These are phyloP conservation scores for Coemansia sp. DNA, from an alignment of 192 early-diverging fungal species.

Conservation along the genomic window DNA sequence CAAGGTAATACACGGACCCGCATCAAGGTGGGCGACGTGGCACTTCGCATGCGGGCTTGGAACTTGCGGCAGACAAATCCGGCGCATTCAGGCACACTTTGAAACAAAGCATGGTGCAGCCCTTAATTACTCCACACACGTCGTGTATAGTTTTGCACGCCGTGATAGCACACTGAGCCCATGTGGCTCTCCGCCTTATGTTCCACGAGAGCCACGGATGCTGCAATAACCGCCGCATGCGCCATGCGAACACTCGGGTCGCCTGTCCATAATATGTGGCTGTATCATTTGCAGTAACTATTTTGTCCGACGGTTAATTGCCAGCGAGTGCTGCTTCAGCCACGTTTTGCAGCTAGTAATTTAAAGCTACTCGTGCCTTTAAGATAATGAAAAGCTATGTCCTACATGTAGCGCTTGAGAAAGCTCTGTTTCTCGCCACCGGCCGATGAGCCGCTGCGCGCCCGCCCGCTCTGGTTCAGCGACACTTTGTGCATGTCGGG, in stretches of 20 bases:
- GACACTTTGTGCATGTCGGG: constrained; percentile 50
- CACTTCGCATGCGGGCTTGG: neutral
- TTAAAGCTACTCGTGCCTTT: neutral
- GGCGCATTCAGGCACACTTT: neutral
- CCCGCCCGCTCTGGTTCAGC: constrained; percentile 24
- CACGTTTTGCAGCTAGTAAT: neutral
- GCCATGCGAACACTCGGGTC: neutral
- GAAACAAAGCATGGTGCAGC: neutral
- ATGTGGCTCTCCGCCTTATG: constrained; percentile 1
- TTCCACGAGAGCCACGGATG: neutral
- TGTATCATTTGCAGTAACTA: neutral
- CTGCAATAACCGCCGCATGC: neutral
- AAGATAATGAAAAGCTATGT: neutral
- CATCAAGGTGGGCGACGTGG: neutral
- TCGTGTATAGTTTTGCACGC: neutral
- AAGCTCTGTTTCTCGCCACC: constrained; percentile 25
- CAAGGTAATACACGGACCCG: neutral
- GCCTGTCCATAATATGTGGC: neutral
- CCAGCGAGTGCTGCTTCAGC: neutral
- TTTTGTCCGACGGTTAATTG: neutral
- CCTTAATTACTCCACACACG: neutral
- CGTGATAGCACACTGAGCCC: neutral
- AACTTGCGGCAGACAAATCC: neutral
- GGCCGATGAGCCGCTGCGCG: constrained; percentile 27
- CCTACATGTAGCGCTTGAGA: constrained; percentile 33